A percentile compares a stretch with the other conserved stretches of the same genome.
Evolutionary conservation across 805 yeast species (phyloP).

Genomic region (Huiozyma sinensis): DNA sequence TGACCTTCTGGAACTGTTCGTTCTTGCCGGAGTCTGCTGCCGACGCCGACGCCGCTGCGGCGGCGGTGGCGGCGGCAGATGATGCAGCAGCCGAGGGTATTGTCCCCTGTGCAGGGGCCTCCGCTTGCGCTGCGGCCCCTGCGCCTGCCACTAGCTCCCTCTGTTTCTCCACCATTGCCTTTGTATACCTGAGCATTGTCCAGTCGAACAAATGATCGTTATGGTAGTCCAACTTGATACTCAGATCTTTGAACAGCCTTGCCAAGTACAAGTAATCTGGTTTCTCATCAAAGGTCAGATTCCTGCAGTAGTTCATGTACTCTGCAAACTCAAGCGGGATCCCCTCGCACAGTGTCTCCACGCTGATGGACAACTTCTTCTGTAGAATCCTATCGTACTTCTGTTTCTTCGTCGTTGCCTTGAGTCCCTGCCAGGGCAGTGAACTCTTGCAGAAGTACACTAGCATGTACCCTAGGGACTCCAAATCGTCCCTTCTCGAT

Average conservation of each 20-base stretch:
- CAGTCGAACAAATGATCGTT: constrained; percentile 95
- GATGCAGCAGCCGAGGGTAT: too few species aligned
- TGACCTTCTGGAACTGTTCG: constrained; percentile 27
- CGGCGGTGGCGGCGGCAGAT: background rate
- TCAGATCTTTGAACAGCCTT: constrained; percentile 79
- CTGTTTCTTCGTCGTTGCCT: constrained; percentile 94
- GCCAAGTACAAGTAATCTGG: constrained; percentile 90
- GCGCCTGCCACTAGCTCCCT: constrained; percentile 9
- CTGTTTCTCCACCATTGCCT: constrained; percentile 26
- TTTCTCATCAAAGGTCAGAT: constrained; percentile 87
- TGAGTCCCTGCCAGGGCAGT: constrained; percentile 97
- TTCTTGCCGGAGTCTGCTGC: constrained; percentile 10
- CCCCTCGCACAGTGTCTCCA: constrained; percentile 80
- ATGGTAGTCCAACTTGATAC: constrained; percentile 75
- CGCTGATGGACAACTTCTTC: constrained; percentile 82
- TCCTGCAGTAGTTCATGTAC: constrained; percentile 80
- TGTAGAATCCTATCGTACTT: constrained; percentile 95
- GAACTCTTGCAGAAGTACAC: constrained; percentile 93
- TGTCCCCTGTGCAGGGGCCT: background rate
- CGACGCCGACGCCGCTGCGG: background rate
- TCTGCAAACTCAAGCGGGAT: constrained; percentile 83
- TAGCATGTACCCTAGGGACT: constrained; percentile 86
- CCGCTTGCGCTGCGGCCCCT: background rate
- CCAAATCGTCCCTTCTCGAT: constrained; percentile 92
- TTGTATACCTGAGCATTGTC: constrained; percentile 49